Base-by-base conservation (phyloP, 257 asterid genomes). In the Striga asiatica region DNA sequence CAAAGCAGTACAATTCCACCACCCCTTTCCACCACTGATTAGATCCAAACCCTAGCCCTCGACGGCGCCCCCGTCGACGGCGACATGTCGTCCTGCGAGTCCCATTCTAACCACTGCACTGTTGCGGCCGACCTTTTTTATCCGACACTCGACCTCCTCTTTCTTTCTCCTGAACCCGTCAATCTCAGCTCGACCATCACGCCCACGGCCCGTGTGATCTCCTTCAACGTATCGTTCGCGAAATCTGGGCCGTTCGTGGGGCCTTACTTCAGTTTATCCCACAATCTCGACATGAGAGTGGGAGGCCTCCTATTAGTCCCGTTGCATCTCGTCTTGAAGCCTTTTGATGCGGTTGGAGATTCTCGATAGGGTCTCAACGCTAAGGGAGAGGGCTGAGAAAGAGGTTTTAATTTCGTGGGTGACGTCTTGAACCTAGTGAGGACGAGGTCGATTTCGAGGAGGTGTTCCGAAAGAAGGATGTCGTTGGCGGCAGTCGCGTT, bases 41-140 rank as follows among this genome's bases (percentile, higher is more conserved):
- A n/a, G n/a, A n/a, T n/a, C n/a, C n/a, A n/a, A n/a, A n/a, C n/a
- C n/a, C n/a, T n/a, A n/a, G n/a, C n/a, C n/a, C n/a, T n/a, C n/a
- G n/a, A n/a, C n/a, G n/a, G n/a, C n/a, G n/a, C n/a, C n/a, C n/a
- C n/a, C n/a, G n/a, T n/a, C n/a, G n/a, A n/a, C n/a, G n/a, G n/a
- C n/a, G n/a, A n/a, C n/a, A n/a, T n/a, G n/a, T n/a, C n/a, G n/a
- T n/a, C n/a, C n/a, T n/a, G n/a, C n/a, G n/a, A n/a, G n/a, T n/a
- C n/a, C n/a, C n/a, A n/a, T n/a, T n/a, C n/a, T n/a, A n/a, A n/a
- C n/a, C n/a, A n/a, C n/a, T n/a, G n/a, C n/a, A n/a, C n/a, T n/a
- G n/a, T n/a, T n/a, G n/a, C n/a, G n/a, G n/a, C n/a, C 85, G 29
- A 85, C 85, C 61, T 74, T 64, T 60, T 81, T 85, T 56, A 78